A percentile compares a stretch with the other conserved stretches of the same genome.
These are phyloP conservation scores for Henckelia pumila DNA, from an alignment of 257 asterid genomes.

Conservation along the genomic window DNA sequence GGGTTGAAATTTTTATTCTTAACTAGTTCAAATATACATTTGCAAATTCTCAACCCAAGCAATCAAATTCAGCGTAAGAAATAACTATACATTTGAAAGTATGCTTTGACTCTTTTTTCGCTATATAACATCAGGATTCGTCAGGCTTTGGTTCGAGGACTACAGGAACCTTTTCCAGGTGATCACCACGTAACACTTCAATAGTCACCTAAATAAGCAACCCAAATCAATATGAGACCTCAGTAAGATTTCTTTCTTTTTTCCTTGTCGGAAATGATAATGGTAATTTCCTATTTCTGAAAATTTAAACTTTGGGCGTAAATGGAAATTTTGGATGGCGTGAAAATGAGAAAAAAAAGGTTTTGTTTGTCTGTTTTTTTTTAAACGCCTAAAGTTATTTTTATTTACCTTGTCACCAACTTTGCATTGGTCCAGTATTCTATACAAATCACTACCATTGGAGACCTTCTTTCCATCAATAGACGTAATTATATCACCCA, in stretches of 20 bases:
- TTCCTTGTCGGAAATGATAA: neutral
- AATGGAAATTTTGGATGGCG: too few species aligned
- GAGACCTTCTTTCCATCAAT: constrained; percentile 79
- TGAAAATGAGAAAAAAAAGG: neutral
- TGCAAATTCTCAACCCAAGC: neutral
- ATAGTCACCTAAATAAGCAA: constrained; percentile 65
- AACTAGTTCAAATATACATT: neutral
- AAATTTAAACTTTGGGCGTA: neutral
- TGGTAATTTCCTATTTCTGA: neutral
- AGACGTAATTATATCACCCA: constrained; percentile 91
- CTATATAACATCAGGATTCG: constrained; percentile 43
- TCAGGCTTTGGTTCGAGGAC: constrained; percentile 89
- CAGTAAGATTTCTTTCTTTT: neutral
- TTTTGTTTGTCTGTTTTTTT: too few species aligned
- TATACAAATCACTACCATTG: constrained; percentile 90
- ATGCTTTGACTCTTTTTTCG: neutral
- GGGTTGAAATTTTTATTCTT: too few species aligned
- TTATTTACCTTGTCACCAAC: constrained; percentile 75
- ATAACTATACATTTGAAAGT: neutral
- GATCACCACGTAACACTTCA: constrained; percentile 93
- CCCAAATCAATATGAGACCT: constrained; percentile 10
- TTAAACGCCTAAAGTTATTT: neutral
- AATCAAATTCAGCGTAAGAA: too few species aligned
- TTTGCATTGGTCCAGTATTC: constrained; percentile 95
- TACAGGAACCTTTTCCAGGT: constrained; percentile 84